Evolutionary conservation across 345 rosid genomes (phyloP), one percentile per base, ranked within the genome.

Genomic region (Citrus unshiu): DNA sequence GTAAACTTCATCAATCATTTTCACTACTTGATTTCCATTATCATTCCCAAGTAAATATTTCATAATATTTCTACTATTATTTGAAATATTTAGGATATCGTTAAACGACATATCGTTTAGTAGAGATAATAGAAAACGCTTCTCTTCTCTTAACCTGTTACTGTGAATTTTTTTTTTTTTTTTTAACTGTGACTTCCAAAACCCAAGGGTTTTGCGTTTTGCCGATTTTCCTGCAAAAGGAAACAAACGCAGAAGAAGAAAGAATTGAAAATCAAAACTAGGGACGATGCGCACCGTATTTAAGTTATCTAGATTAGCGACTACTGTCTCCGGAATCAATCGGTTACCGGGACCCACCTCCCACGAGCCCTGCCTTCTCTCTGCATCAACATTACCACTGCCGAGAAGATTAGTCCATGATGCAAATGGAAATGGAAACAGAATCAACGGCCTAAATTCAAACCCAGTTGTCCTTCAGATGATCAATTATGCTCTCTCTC

Each of bases 401-500:
- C 51, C 64, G 78, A 87, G 96, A 79, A 88, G 97, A 79, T 85
- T 22, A 60, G 49, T 92, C 68, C 92, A 93, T 81, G 90, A 83
- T 21, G 83, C 51, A 46, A 46, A 18, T 18, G 58, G 58, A 54
- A 18, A 54, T 54, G 58, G 80, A 76, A 81, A 78, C 85, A 71
- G 46, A 73, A 81, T 79, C 87, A 73, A 66, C 46, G 88, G 84
- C 67, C 80, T 79, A 25, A 83, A 83, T 79, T 85, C 85, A 6
- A 90, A 86, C 74, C 95, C 97, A 54, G 97, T 93, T 71, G 90
- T 93, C 61, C 81, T 89, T 77, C 97, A 96, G 87, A 94, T 93
- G 99, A 91, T 96, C 51, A 88, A 91, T 78, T 93, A 91, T 83
- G 98, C 97, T 77, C 92, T 91, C 75, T 88, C 93, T 9, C 92